Conservation (phyloP, 2,329 filamentous ascomycete genomes). For the Diplodia sapinea region DNA sequence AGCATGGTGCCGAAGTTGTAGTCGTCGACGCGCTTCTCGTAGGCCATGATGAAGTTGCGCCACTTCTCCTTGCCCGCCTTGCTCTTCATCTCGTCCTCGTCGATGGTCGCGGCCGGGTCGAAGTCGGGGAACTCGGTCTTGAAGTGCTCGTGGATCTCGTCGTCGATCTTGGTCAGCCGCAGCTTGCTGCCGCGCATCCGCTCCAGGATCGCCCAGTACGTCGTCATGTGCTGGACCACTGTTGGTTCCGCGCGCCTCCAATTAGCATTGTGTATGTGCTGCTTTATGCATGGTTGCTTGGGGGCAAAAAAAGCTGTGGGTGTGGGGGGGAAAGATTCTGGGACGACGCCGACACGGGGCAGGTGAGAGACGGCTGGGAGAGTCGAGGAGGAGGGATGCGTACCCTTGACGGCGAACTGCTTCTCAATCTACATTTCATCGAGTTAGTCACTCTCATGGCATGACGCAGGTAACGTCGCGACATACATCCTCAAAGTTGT, state of each 20-base stretch:
- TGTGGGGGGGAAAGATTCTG: background rate
- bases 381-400: constrained; percentile 20
- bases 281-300: background rate
- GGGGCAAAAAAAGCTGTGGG: too few relatives aligned
- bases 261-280: background rate
- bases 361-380: background rate
- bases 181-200: constrained; percentile 86
- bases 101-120: constrained; percentile 76
- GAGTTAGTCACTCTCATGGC: constrained; percentile 34
- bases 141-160: constrained; percentile 92
- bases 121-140: constrained; percentile 90
- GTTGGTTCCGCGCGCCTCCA: constrained; percentile 30
- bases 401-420: constrained; percentile 97
- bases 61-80: constrained; percentile 91
- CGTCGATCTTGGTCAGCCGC: constrained; percentile 90
- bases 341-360: constrained; percentile 8
- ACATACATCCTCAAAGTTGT: constrained; percentile 73
- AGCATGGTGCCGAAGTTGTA: constrained; percentile 98
- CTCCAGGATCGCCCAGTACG: constrained; percentile 96
- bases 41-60: constrained; percentile 91
- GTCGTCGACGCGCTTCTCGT: constrained; percentile 94
- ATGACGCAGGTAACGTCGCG: background rate
- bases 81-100: constrained; percentile 98
- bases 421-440: constrained; percentile 79
- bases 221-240: constrained; percentile 94